These are phyloP conservation scores for Leccinum fallax DNA, from an alignment of 1,284 basidiomycete genomes.

Conservation along the genomic window DNA sequence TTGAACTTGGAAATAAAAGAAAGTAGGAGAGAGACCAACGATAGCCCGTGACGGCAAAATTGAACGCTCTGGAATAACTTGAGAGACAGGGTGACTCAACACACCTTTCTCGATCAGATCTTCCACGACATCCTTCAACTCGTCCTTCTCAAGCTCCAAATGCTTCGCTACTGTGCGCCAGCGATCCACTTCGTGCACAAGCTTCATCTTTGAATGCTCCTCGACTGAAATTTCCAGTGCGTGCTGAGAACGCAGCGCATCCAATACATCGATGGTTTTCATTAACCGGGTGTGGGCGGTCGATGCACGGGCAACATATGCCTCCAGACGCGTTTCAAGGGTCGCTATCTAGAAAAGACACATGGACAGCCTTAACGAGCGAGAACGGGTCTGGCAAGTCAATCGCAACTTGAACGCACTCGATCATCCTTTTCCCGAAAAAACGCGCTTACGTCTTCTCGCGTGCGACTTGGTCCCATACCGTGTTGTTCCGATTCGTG, in stretches of 20 bases:
- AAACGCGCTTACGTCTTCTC: slow-evolving; percentile 19
- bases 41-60: slow-evolving; percentile 2
- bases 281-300: slow-evolving; percentile 52
- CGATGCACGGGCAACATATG: slow-evolving; percentile 45
- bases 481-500: neutral
- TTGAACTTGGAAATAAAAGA: slow-evolving; percentile 45
- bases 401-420: slow-evolving; percentile 26
- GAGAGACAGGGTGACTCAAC: slow-evolving; percentile 13
- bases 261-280: slow-evolving; percentile 53
- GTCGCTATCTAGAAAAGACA: slow-evolving; percentile 36
- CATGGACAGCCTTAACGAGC: neutral
- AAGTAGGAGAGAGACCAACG: neutral
- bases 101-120: slow-evolving; percentile 61
- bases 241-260: slow-evolving; percentile 45
- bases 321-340: slow-evolving; percentile 43
- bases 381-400: neutral
- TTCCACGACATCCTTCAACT: slow-evolving; percentile 54
- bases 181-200: slow-evolving; percentile 43
- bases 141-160: slow-evolving; percentile 53
- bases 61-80: neutral
- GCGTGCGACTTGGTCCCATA: slow-evolving; percentile 31
- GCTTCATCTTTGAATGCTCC: slow-evolving; percentile 36
- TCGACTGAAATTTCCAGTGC: slow-evolving; percentile 45
- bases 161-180: slow-evolving; percentile 37
- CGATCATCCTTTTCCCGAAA: slow-evolving; percentile 35